A percentile compares a stretch with the other conserved stretches of the same genome.
Conservation (phyloP, 148 eudicot species). For the Rhododendron griersonianum region DNA sequence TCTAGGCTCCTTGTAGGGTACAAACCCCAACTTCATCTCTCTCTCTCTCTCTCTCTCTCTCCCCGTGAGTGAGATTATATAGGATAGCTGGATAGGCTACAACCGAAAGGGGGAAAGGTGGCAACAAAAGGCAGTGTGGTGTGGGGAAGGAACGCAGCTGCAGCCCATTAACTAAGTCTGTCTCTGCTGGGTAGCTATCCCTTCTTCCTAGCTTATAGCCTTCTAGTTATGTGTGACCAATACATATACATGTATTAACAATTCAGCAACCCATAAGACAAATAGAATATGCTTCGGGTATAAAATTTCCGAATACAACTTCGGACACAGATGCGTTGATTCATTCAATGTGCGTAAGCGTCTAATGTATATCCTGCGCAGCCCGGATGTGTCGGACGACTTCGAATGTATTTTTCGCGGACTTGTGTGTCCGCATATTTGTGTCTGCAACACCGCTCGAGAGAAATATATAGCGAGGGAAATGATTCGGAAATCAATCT, state of each 20-base stretch:
- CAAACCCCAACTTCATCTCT: background rate
- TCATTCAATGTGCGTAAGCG: background rate
- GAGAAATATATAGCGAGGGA: background rate
- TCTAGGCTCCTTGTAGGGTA: background rate
- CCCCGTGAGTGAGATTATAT: background rate
- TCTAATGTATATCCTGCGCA: background rate
- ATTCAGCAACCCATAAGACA: background rate
- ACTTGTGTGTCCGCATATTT: background rate
- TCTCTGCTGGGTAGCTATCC: background rate
- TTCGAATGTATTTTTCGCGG: background rate
- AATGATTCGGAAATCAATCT: background rate
- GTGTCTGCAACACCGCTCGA: background rate
- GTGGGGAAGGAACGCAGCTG: conserved; percentile 3
- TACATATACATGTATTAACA: background rate
- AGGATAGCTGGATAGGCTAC: background rate
- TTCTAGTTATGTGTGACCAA: background rate
- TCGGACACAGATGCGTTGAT: too few species aligned
- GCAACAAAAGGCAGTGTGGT: background rate
- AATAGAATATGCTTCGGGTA: background rate
- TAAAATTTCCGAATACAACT: too few species aligned
- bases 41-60: background rate
- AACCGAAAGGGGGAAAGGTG: background rate
- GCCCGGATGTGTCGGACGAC: background rate
- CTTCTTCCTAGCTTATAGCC: background rate
- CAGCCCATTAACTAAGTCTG: background rate